Conservation (phyloP, 2,329 filamentous ascomycete genomes). For the Iodosphaeria phyllophila region DNA sequence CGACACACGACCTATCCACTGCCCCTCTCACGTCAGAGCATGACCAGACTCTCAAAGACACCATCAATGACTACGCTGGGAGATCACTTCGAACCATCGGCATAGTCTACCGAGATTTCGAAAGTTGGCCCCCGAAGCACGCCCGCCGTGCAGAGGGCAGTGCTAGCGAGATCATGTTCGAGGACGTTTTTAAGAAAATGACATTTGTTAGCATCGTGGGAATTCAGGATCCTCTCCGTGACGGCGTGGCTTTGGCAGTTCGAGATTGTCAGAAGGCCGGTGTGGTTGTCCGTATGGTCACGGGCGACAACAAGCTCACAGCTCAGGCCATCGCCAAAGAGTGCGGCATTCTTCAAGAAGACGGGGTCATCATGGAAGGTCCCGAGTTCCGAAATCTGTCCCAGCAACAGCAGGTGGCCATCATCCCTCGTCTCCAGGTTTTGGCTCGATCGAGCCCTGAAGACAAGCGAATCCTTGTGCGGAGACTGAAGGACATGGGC, state of each 20-base stretch:
- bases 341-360: slow-evolving; percentile 53
- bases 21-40: slow-evolving; percentile 30
- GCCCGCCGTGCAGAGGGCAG: slow-evolving; percentile 34
- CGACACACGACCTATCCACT: slow-evolving; percentile 23
- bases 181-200: slow-evolving; percentile 50
- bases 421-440: slow-evolving; percentile 52
- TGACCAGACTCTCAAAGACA: slow-evolving; percentile 34
- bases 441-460: slow-evolving; percentile 59
- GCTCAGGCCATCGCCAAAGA: slow-evolving; percentile 64
- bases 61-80: slow-evolving; percentile 63
- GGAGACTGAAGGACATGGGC: slow-evolving; percentile 49
- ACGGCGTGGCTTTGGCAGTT: slow-evolving; percentile 58
- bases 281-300: slow-evolving; percentile 71
- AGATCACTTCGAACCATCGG: slow-evolving; percentile 72
- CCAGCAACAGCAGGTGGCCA: slow-evolving; percentile 42
- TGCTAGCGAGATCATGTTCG: slow-evolving; percentile 42
- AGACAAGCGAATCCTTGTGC: slow-evolving; percentile 57
- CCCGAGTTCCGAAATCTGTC: slow-evolving; percentile 59
- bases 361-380: slow-evolving; percentile 59
- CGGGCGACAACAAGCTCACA: slow-evolving; percentile 64
- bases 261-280: slow-evolving; percentile 55
- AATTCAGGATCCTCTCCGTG: slow-evolving; percentile 64
- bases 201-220: slow-evolving; percentile 52
- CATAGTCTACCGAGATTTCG: slow-evolving; percentile 68
- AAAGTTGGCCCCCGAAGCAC: slow-evolving; percentile 60